phyloP scores from a whole-genome alignment of 768 basidiomycete species.

The Tulasnella sp. region DNA sequence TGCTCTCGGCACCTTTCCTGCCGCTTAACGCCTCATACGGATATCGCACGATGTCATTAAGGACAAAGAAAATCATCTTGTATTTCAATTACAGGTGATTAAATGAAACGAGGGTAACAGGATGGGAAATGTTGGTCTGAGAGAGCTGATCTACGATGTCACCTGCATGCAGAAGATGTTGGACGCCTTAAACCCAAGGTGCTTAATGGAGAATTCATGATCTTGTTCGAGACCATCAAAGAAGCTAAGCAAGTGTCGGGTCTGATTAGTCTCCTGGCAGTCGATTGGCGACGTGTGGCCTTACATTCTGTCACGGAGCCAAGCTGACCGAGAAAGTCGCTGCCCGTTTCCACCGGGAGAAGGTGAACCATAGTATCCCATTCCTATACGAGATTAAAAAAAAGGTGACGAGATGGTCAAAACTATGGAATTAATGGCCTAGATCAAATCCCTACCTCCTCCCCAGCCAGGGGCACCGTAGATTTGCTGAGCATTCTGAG shows the following conservation, averaged over 20 bases:
- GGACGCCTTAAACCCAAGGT: slow-evolving; percentile 69
- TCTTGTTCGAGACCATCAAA: slow-evolving; percentile 59
- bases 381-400: background rate
- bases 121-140: background rate
- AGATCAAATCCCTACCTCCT: slow-evolving; percentile 47
- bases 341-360: slow-evolving; percentile 12
- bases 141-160: slow-evolving; percentile 10
- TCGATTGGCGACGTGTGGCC: background rate
- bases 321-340: slow-evolving; percentile 42
- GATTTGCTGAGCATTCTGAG: slow-evolving; percentile 37
- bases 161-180: slow-evolving; percentile 64
- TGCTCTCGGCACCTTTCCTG: too few relatives aligned
- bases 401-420: background rate
- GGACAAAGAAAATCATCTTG: background rate
- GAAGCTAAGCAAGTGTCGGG: slow-evolving; percentile 35
- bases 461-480: slow-evolving; percentile 26
- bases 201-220: slow-evolving; percentile 48
- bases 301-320: slow-evolving; percentile 58
- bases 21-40: too few relatives aligned
- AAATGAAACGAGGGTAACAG: background rate
- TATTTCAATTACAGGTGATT: background rate
- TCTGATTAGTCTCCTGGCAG: background rate
- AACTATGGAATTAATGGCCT: background rate
- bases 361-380: slow-evolving; percentile 6
- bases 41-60: too few relatives aligned